These are phyloP conservation scores for Cymodocea nodosa DNA, from an alignment of 116 monocot genomes.

Conservation along the genomic window DNA sequence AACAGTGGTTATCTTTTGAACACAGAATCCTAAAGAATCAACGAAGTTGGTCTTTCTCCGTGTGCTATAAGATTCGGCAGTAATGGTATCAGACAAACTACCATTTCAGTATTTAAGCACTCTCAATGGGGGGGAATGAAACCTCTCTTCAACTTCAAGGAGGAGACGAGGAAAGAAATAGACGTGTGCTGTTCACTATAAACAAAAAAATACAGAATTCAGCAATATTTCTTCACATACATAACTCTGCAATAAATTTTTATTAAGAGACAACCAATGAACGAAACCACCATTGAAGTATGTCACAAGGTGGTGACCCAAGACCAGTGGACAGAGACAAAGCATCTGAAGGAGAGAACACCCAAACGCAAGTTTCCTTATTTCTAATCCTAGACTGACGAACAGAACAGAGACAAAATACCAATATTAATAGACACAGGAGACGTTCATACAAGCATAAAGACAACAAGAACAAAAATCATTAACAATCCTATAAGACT, in stretches of 20 bases:
- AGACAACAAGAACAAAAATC: slow-evolving; percentile 6
- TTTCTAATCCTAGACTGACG: slow-evolving; percentile 4
- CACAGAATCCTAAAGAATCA: no score
- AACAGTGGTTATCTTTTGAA: no score
- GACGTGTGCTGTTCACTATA: no score
- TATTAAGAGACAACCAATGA: background rate
- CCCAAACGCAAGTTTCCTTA: slow-evolving; percentile 6
- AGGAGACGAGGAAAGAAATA: no score
- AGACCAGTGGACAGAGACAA: slow-evolving; percentile 4
- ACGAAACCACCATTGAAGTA: background rate
- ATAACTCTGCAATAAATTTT: background rate
- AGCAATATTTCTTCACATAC: background rate
- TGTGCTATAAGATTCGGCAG: no score
- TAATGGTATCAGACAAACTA: no score
- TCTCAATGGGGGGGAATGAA: no score
- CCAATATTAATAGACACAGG: background rate
- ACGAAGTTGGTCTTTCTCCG: no score
- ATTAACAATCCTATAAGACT: slow-evolving; percentile 5
- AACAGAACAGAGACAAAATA: background rate
- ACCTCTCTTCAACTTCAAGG: no score
- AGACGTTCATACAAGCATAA: slow-evolving; percentile 1
- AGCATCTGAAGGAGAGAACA: no score
- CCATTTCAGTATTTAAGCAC: no score
- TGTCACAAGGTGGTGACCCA: background rate
- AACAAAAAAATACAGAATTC: no score